Base-by-base conservation (phyloP, 495 filamentous ascomycete genomes). In the Chlorociboria aeruginascens region DNA sequence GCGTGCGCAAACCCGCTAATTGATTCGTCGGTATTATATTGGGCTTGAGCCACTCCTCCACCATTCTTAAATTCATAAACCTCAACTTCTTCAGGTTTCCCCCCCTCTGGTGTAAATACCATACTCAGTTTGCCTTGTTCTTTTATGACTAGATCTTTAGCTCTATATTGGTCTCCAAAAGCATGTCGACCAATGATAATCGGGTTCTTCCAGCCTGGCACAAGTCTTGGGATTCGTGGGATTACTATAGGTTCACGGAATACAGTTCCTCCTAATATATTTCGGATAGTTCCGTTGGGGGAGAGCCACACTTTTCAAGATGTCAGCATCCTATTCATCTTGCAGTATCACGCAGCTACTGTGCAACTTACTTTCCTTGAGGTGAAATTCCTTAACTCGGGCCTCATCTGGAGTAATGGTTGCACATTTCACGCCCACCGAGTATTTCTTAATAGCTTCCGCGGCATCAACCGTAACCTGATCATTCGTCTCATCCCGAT, bases 241-340 rank as follows among this genome's bases (percentile, higher is more conserved):
- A 98, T 98, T 60, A 98, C 83, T 55, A 98, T 98, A 56, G 92
- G 92, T 67, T 95, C 92, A 64, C 92, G 81, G 80, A 98, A 98
- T 50, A 98, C 89, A 57, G 92, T 98, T 51, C 92, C 92, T 50
- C 89, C 89, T 33, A 98, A 82, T 55, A 77, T 74, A 69, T 98
- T 98, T 62, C 92, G 81, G 72, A 98, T 97, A 40, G 92, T 98
- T 59, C 92, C 92, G 65, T 98, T 98, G 60, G 92, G 92, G 47
- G 86, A 93, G 45, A 96, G 76, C 92, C 92, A 98, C 92, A 97
- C 86, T 86, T 60, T 43, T 42, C 6, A 1, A 25, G 2, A n/a
- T 17, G 38, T 51, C 41, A 48, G 40, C 25, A 46, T 39, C 17
- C 2, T 11, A 7, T 31, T 25, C 8, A 14, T 11, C 33, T 14